Base-by-base conservation (phyloP, 345 rosid genomes). In the Camelina hispida region DNA sequence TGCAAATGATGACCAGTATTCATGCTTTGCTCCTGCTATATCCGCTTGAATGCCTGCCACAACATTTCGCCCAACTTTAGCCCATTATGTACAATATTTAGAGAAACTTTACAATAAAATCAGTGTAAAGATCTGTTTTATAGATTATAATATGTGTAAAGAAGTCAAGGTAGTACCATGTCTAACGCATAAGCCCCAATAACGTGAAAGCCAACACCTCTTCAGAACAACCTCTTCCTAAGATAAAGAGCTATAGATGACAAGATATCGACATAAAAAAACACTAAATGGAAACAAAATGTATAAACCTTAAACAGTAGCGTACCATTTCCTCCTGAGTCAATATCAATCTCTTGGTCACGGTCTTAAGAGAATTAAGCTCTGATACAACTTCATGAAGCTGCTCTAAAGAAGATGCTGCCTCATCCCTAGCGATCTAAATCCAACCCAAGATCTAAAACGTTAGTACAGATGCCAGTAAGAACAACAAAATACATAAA, bases 131-230 rank as follows among this genome's bases (percentile, higher is more conserved):
- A 7, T 75, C 55, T 7, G 35, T 68, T 57, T 58, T 13, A 5
- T 22, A 42, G 35, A 62, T 23, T 40, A 22, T 43, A 61, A 22
- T 17, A 42, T 42, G 30, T 52, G 46, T 50, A n/a, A 34, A 35
- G 53, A 42, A 51, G 38, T 61, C 22, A 32, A 66, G 25, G 17
- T 16, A 72, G 62, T 87, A 92, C 99, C 99, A 61, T 92, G 82
- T 73, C 74, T 81, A 51, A 87, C 87, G 57, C 94, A 90, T 83
- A 90, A 83, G 76, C 85, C 85, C 99, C 99, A 92, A 80, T 95
- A 92, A 22, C 93, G 91, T 75, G 99, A 97, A 83, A 95, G 97
- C 99, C 99, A 95, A 78, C 98, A 95, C 77, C 99, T 95, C 93
- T 92, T 95, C 75, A 95, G 62, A 69, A 90, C 91, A 67, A 95